Conservation (phyloP, 2,329 filamentous ascomycete genomes). For the Arthrinium puccinioides region DNA sequence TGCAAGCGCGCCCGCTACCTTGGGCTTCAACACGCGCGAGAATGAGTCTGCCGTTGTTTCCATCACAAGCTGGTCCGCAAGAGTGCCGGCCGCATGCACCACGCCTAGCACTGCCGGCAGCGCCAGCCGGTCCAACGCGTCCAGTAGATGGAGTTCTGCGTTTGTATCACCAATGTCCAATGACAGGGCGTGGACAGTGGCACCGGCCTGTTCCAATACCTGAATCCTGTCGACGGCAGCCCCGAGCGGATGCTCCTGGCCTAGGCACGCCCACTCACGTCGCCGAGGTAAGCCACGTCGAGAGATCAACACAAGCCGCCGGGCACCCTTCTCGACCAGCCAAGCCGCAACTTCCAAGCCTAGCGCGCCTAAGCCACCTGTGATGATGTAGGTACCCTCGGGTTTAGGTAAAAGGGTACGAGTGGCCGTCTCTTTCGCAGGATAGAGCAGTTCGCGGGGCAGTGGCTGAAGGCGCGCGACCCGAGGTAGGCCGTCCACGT, state of each 20-base stretch:
- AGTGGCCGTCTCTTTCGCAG: background rate
- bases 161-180: slow-evolving; percentile 24
- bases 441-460: background rate
- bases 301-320: slow-evolving; percentile 31
- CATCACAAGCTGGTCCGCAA: slow-evolving; percentile 27
- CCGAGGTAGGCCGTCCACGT: slow-evolving; percentile 28
- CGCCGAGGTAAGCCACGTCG: slow-evolving; percentile 28
- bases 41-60: slow-evolving; percentile 21
- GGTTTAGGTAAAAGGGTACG: slow-evolving; percentile 14
- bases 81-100: slow-evolving; percentile 31
- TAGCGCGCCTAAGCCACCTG: slow-evolving; percentile 29
- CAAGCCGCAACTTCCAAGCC: slow-evolving; percentile 29
- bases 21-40: slow-evolving; percentile 24
- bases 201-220: slow-evolving; percentile 23
- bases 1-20: slow-evolving; percentile 22
- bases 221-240: slow-evolving; percentile 13
- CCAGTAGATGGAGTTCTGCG: slow-evolving; percentile 13
- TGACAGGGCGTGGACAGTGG: slow-evolving; percentile 21
- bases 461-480: slow-evolving; percentile 11
- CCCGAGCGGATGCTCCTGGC: background rate
- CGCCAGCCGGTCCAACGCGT: slow-evolving; percentile 20
- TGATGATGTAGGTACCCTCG: slow-evolving; percentile 35
- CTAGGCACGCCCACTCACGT: slow-evolving; percentile 15
- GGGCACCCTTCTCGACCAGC: slow-evolving; percentile 30
- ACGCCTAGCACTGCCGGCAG: slow-evolving; percentile 32